These are phyloP conservation scores for Hygrophorus pudorinus DNA, from an alignment of 768 basidiomycete species.

Conservation along the genomic window DNA sequence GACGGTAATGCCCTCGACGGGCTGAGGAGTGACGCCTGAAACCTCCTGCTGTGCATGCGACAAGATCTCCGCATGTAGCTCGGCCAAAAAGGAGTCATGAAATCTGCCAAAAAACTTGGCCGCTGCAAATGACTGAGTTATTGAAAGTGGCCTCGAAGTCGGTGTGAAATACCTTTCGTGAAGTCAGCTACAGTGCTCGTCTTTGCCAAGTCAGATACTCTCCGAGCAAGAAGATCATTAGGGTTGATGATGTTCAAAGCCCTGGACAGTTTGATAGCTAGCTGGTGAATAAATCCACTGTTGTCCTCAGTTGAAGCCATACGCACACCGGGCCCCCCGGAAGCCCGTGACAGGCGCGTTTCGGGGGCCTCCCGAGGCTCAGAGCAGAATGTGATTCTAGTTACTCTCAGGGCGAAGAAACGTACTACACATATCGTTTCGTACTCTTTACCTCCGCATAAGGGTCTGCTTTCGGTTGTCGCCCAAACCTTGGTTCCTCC, in stretches of 20 bases:
- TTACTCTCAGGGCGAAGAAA: too few relatives aligned
- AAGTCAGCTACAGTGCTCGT: slow-evolving; percentile 56
- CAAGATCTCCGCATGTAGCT: slow-evolving; percentile 72
- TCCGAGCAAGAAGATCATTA: slow-evolving; percentile 71
- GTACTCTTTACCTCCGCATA: slow-evolving; percentile 42
- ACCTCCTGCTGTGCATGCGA: slow-evolving; percentile 57
- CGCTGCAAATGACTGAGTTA: slow-evolving; percentile 29
- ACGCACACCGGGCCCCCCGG: too few relatives aligned
- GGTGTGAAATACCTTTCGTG: slow-evolving; percentile 42
- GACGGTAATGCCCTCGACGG: slow-evolving; percentile 74
- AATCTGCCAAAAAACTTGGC: slow-evolving; percentile 83
- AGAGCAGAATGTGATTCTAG: too few relatives aligned
- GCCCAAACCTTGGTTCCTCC: slow-evolving; percentile 48
- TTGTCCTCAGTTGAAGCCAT: slow-evolving; percentile 3
- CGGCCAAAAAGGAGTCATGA: slow-evolving; percentile 63
- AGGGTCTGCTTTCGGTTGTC: slow-evolving; percentile 40
- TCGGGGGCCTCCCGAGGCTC: background rate
- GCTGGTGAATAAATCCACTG: slow-evolving; percentile 48
- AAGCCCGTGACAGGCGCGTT: too few relatives aligned
- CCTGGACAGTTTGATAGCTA: slow-evolving; percentile 74
- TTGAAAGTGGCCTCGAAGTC: slow-evolving; percentile 1
- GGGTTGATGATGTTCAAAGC: slow-evolving; percentile 73
- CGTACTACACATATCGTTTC: slow-evolving; percentile 38
- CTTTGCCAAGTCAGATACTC: slow-evolving; percentile 75
- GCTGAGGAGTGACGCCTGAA: slow-evolving; percentile 49